Evolutionary conservation across 2,329 filamentous ascomycete species (phyloP), one percentile per base, ranked within the genome.

Genomic region (Botrytis pseudocinerea): DNA sequence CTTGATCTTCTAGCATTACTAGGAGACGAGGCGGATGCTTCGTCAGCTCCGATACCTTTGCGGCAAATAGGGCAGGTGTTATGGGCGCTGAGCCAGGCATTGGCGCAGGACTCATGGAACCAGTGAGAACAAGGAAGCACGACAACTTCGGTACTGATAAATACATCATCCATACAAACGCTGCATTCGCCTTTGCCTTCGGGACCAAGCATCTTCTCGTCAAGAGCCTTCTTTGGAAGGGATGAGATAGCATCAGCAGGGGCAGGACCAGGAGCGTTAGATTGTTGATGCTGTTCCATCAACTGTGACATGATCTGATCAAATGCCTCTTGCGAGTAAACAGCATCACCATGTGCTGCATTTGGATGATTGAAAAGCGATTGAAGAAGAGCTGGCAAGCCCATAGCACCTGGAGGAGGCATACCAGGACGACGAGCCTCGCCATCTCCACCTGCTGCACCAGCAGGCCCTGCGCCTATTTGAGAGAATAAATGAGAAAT

Each of bases 61-160:
- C 93, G 88, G 80, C 93, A 95, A 70, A 94, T 91, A 1, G 95
- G 95, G 78, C 95, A 98, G 0, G 95, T 97, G 78, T 98, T 94
- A 82, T 98, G 95, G 82, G 97, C 93, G 78, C 88, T 89, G 69
- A 98, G 84, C 95, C 95, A 98, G 68, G 92, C 86, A 38, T 90
- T 87, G 48, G 96, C 92, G 78, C 95, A 98, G 40, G 88, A 85
- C 73, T 91, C 91, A 79, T 98, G 95, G 81, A 97, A 98, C 93
- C 94, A 97, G 80, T 99, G 96, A 74, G 90, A 92, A 83, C 96
- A 99, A 0, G 94, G 94, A 69, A 99, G 83, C 63, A 91, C 87
- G 0, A 92, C 88, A 8, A 95, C 93, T 80, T 93, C 90, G 44
- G 93, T 90, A 18, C 90, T 92, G 51, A 92, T 80, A 40, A 89